Evolutionary conservation across 2,329 filamentous ascomycete species (phyloP), one percentile per base, ranked within the genome.

Genomic region (Cordyceps cateniannulata): DNA sequence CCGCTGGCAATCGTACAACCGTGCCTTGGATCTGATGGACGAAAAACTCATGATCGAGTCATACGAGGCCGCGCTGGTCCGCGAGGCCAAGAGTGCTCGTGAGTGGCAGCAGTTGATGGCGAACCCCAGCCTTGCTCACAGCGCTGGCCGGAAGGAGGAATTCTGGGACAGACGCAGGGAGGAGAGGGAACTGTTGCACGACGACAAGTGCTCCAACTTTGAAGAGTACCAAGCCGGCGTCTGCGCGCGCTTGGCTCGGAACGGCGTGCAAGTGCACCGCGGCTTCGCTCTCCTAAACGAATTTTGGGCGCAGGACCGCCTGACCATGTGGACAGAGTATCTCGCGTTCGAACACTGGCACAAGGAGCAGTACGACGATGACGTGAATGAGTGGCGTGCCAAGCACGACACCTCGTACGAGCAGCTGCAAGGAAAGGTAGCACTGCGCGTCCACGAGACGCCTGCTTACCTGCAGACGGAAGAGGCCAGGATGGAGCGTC

Each of bases 1-100:
- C 3, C 57, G 48, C 14, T 52, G 35, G 29, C 57, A 59, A 40
- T 25, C 38, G 7, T 20, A 47, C 40, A 45, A 47, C 16, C 57
- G 48, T 25, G n/a, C n/a, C 27, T 8, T 47, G 1, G 91, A 95
- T 44, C 90, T 88, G 0, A 86, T 81, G 61, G 90, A 95, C 74
- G 85, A 86, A 68, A 95, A 90, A 0, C 75, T 96, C 62, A 85
- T 85, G 56, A 96, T 96, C 73, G 91, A 16, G 24, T 48, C 25
- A 5, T 52, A 52, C 25, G n/a, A 12, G 1, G 56, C 45, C 14
- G 47, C 29, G 20, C 29, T 58, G 8, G 24, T 58, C 12, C 55
- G 55, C 20, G 54, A 44, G 42, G 45, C 54, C 14, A 38, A 16
- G n/a, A 32, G 29, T 29, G 54, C n/a, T 14, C 12, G 12, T 16